Base-by-base conservation (phyloP, 495 filamentous ascomycete species). In the Cairneyella variabilis region DNA sequence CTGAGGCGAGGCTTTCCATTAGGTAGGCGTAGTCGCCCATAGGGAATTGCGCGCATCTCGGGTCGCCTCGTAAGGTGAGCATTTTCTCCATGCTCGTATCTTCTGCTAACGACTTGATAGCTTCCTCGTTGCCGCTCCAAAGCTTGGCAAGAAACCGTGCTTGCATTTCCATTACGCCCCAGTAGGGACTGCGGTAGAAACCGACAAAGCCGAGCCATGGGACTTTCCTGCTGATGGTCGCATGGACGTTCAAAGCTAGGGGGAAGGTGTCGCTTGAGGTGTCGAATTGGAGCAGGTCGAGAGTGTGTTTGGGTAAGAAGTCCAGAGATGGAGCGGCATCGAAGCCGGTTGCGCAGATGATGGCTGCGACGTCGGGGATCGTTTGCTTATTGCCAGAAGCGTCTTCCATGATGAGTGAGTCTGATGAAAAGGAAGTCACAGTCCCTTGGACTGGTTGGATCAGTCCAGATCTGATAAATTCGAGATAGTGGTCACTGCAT, bases 101-200 rank as follows among this genome's bases (percentile, higher is more conserved):
- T n/a, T 61, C 53, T 7, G 21, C 57, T 0, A 64, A 25, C 2
- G 53, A 47, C 23, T 61, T 39, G 17, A 17, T 7, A 8, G 55
- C 54, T 22, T 36, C 18, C 0, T 20, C 18, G 17, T 64, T 54
- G 1, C 54, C 59, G 16, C 59, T 58, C 74, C 76, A 81, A 5
- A 79, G 54, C 23, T 58, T 60, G 0, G 71, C 76, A 2, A 93
- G 61, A 51, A 83, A 81, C 12, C 83, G 79, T 0, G 89, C 87
- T 67, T 95, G 91, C 80, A 90, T 83, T 62, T 96, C 90, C 76
- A 92, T 86, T 0, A 88, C 78, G 0, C 85, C 86, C 86, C 89
- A 96, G 66, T 87, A 95, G 0, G 90, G 88, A 1, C 88, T 86
- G 30, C 88, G 79, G 64, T 95, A 92, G 66, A 92, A 86, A 3